These are phyloP conservation scores for Umbelopsis sp. DNA, from an alignment of 371 early-diverging fungal genomes.

Conservation along the genomic window DNA sequence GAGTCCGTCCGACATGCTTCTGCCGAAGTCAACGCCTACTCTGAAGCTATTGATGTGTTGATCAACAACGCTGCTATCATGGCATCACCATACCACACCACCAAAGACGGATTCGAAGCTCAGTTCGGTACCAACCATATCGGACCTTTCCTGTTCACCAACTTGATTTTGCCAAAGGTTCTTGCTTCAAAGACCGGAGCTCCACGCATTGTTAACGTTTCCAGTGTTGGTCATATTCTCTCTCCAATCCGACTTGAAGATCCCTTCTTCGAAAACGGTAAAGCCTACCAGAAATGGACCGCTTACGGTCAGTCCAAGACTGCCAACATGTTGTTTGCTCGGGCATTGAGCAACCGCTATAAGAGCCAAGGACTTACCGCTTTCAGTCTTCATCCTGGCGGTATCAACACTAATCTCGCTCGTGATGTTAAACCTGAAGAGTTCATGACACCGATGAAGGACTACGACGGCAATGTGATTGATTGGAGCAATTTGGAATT, in stretches of 20 bases:
- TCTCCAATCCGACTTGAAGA: slow-evolving; percentile 21
- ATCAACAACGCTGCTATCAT: slow-evolving; percentile 63
- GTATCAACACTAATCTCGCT: neutral
- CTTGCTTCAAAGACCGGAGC: slow-evolving; percentile 16
- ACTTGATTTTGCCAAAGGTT: neutral
- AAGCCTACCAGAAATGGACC: neutral
- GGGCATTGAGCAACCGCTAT: slow-evolving; percentile 18
- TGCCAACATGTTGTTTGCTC: slow-evolving; percentile 16
- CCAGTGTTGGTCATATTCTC: slow-evolving; percentile 31
- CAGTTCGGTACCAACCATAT: slow-evolving; percentile 67
- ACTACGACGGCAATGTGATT: neutral
- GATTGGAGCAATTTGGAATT: neutral
- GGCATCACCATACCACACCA: slow-evolving; percentile 50
- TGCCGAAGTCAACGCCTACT: neutral
- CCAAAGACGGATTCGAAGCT: slow-evolving; percentile 57
- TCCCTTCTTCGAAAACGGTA: neutral
- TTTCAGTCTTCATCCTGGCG: slow-evolving; percentile 20
- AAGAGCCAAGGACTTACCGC: slow-evolving; percentile 22
- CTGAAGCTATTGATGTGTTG: slow-evolving; percentile 38
- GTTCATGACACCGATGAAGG: neutral
- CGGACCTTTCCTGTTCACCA: slow-evolving; percentile 54
- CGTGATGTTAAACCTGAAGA: neutral
- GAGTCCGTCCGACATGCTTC: neutral
- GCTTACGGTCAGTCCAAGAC: slow-evolving; percentile 20
- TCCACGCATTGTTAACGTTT: slow-evolving; percentile 46